These are phyloP conservation scores for Huiozyma sinensis DNA, from an alignment of 805 yeast genomes.

Conservation along the genomic window DNA sequence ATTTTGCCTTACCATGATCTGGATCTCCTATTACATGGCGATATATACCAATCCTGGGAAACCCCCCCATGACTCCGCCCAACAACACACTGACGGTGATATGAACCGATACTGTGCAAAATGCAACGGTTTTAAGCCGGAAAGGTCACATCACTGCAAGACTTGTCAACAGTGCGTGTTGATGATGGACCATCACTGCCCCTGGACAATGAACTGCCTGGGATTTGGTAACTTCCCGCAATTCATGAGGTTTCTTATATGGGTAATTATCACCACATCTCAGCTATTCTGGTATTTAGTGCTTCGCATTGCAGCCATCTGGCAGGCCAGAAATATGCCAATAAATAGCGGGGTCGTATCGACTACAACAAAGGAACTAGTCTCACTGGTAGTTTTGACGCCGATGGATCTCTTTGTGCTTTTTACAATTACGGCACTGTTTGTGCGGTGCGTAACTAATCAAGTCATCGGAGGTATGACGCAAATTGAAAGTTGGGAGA, in stretches of 20 bases:
- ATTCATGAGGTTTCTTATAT: conserved; percentile 61
- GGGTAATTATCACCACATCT: conserved; percentile 48
- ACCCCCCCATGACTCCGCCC: conserved; percentile 39
- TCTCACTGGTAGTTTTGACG: conserved; percentile 42
- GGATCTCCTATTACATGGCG: conserved; percentile 70
- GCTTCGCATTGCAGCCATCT: conserved; percentile 34
- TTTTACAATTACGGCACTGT: conserved; percentile 47
- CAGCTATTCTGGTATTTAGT: conserved; percentile 36
- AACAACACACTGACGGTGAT: not conserved
- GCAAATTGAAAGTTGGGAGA: conserved; percentile 88
- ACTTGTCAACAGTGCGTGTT: conserved; percentile 64
- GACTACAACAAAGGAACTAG: conserved; percentile 35
- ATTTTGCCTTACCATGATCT: conserved; percentile 40
- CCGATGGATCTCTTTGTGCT: conserved; percentile 51
- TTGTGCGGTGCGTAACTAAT: conserved; percentile 50
- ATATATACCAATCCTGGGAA: conserved; percentile 57
- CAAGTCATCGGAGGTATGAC: conserved; percentile 58
- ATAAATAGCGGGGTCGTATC: conserved; percentile 36
- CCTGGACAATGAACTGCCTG: conserved; percentile 89
- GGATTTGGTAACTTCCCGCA: conserved; percentile 72
- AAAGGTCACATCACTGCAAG: conserved; percentile 78
- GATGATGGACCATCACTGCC: conserved; percentile 89
- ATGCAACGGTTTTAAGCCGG: conserved; percentile 68
- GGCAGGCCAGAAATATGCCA: conserved; percentile 42
- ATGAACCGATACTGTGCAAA: conserved; percentile 61